Conservation (phyloP, 2,329 filamentous ascomycete species). For the Calycina herbarum region DNA sequence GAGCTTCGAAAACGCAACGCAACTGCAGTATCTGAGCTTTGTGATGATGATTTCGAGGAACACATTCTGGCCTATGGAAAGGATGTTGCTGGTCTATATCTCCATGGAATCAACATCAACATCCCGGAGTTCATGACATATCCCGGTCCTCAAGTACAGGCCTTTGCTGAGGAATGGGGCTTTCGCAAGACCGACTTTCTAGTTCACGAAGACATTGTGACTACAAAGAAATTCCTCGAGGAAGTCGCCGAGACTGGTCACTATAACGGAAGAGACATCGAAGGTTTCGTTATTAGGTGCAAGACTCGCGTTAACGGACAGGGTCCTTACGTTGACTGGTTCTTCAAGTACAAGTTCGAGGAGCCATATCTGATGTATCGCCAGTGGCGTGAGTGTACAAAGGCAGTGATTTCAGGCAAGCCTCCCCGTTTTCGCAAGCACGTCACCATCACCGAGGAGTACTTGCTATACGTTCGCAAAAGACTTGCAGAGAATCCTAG, state of each 20-base stretch:
- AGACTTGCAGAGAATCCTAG: constrained; percentile 68
- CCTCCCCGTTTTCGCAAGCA: constrained; percentile 83
- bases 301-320: constrained; percentile 55
- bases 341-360: constrained; percentile 99
- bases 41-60: constrained; percentile 94
- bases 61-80: constrained; percentile 88
- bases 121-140: constrained; percentile 90
- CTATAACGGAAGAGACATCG: constrained; percentile 88
- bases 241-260: constrained; percentile 83
- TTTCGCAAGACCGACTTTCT: constrained; percentile 87
- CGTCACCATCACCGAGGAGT: constrained; percentile 84
- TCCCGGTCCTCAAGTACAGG: constrained; percentile 76
- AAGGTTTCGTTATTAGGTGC: constrained; percentile 96
- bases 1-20: constrained; percentile 77
- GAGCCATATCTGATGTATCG: constrained; percentile 98
- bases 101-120: constrained; percentile 96
- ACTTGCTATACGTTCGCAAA: constrained; percentile 76
- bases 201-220: constrained; percentile 69
- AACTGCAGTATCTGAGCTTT: constrained; percentile 95
- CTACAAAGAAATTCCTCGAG: constrained; percentile 81
- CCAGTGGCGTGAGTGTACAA: constrained; percentile 97
- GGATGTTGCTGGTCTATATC: constrained; percentile 83
- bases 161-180: constrained; percentile 89
- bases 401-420: constrained; percentile 76
- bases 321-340: constrained; percentile 81